Percentiles rank a stretch among this genome's conserved stretches.
These are phyloP conservation scores for Komagataella ulmi DNA, from an alignment of 805 yeast genomes.

Conservation along the genomic window DNA sequence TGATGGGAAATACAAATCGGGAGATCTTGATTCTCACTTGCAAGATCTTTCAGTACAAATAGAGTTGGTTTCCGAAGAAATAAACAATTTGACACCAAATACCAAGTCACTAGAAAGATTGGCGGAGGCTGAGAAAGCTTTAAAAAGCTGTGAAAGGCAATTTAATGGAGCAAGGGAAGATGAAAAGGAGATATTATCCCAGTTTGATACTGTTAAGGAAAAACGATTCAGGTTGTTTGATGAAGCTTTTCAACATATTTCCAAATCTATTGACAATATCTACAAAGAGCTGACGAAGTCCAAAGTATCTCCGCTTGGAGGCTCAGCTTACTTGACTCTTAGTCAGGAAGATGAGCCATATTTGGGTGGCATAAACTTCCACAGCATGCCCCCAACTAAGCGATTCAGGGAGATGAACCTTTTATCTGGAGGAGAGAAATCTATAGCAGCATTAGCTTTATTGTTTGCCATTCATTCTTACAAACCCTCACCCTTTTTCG, in stretches of 20 bases:
- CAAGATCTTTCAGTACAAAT: slow-evolving; percentile 22
- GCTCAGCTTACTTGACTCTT: slow-evolving; percentile 79
- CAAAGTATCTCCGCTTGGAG: slow-evolving; percentile 65
- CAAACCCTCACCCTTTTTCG: slow-evolving; percentile 93
- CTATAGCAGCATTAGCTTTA: slow-evolving; percentile 90
- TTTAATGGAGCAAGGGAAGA: slow-evolving; percentile 44
- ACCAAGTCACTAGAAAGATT: slow-evolving; percentile 68
- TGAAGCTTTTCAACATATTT: slow-evolving; percentile 65
- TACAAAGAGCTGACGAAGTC: slow-evolving; percentile 81
- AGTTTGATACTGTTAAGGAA: slow-evolving; percentile 46
- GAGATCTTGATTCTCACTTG: slow-evolving; percentile 16
- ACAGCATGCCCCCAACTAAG: slow-evolving; percentile 94
- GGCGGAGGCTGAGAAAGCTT: slow-evolving; percentile 47
- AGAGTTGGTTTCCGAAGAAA: slow-evolving; percentile 20
- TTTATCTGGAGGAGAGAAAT: slow-evolving; percentile 92
- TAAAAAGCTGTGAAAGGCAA: slow-evolving; percentile 51
- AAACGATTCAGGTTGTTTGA: slow-evolving; percentile 52
- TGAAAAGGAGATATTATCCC: slow-evolving; percentile 39
- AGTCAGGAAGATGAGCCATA: slow-evolving; percentile 90
- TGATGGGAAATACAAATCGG: slow-evolving; percentile 28
- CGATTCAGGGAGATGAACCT: slow-evolving; percentile 86
- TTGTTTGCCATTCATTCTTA: slow-evolving; percentile 82
- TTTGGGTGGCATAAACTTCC: slow-evolving; percentile 69
- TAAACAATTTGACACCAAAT: slow-evolving; percentile 59
- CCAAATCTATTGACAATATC: slow-evolving; percentile 55